Conservation (phyloP, 495 filamentous ascomycete genomes). For the Friedmanniomyces simplex region DNA sequence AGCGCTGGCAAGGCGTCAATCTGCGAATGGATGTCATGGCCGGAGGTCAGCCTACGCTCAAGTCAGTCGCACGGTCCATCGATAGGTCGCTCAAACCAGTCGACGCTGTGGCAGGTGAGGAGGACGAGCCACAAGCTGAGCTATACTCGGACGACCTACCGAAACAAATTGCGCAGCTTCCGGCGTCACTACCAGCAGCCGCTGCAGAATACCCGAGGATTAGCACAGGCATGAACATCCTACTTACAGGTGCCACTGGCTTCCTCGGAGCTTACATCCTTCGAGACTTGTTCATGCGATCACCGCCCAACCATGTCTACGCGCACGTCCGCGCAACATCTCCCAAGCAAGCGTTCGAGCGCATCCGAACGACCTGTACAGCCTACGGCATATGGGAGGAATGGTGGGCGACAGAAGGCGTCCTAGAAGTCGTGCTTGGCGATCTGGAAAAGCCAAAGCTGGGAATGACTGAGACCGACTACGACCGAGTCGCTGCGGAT, state of each 20-base stretch:
- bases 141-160: slow-evolving; percentile 25
- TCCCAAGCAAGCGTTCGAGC: slow-evolving; percentile 39
- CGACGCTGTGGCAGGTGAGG: slow-evolving; percentile 21
- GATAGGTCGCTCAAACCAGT: slow-evolving; percentile 46
- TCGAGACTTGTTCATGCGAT: slow-evolving; percentile 56
- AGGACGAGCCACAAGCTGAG: slow-evolving; percentile 18
- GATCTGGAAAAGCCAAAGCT: slow-evolving; percentile 62
- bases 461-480: slow-evolving; percentile 52
- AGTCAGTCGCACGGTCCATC: slow-evolving; percentile 62
- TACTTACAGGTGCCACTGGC: slow-evolving; percentile 86
- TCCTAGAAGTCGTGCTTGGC: slow-evolving; percentile 58
- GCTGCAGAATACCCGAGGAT: slow-evolving; percentile 59
- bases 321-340: slow-evolving; percentile 64
- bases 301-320: slow-evolving; percentile 55
- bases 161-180: slow-evolving; percentile 9
- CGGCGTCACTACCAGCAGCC: not conserved
- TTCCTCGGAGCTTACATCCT: slow-evolving; percentile 82
- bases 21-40: slow-evolving; percentile 61
- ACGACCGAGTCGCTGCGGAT: slow-evolving; percentile 51
- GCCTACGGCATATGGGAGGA: slow-evolving; percentile 77
- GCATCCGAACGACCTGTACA: slow-evolving; percentile 42
- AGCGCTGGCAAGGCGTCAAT: slow-evolving; percentile 53
- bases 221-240: slow-evolving; percentile 48
- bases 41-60: slow-evolving; percentile 64
- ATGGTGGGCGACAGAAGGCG: slow-evolving; percentile 43